A percentile compares a stretch with the other conserved stretches of the same genome.
Evolutionary conservation across 768 basidiomycete species (phyloP).

Genomic region (Mrakia blollopis): DNA sequence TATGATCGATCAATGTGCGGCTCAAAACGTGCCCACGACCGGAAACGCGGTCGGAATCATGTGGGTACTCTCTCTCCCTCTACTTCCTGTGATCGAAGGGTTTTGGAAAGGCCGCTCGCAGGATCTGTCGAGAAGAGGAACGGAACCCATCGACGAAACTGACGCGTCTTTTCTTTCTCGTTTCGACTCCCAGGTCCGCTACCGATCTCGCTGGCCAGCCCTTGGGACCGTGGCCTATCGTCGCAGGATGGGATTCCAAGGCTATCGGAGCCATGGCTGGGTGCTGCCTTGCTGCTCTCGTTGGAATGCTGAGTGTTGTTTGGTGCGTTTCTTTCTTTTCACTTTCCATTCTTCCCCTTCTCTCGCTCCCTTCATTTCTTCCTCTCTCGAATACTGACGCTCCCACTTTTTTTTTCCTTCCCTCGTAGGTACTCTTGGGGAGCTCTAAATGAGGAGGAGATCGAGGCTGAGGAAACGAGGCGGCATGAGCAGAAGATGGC

Average conservation of each 20-base stretch:
- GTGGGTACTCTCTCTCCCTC: neutral
- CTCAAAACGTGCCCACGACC: slow-evolving; percentile 54
- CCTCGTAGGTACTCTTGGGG: slow-evolving; percentile 80
- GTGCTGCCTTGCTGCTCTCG: slow-evolving; percentile 71
- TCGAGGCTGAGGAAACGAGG: slow-evolving; percentile 59
- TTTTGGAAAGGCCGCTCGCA: too few species aligned
- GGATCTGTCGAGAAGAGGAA: neutral
- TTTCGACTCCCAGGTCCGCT: slow-evolving; percentile 51
- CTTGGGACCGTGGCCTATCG: slow-evolving; percentile 57
- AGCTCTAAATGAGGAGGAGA: slow-evolving; percentile 72
- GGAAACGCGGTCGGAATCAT: slow-evolving; percentile 85
- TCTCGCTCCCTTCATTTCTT: too few species aligned
- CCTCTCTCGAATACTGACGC: too few species aligned
- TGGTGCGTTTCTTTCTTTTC: too few species aligned
- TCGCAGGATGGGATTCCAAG: slow-evolving; percentile 45
- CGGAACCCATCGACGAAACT: neutral
- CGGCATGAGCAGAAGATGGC: slow-evolving; percentile 31
- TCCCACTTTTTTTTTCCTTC: too few species aligned
- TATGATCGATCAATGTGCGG: slow-evolving; percentile 67
- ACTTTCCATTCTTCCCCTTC: too few species aligned
- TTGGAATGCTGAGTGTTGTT: slow-evolving; percentile 74
- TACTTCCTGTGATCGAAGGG: too few species aligned
- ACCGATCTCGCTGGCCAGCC: slow-evolving; percentile 60
- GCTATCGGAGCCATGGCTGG: slow-evolving; percentile 48
- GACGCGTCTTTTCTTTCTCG: neutral